Evolutionary conservation across 2,329 filamentous ascomycete genomes (phyloP).

Genomic region (Claviceps sp.): DNA sequence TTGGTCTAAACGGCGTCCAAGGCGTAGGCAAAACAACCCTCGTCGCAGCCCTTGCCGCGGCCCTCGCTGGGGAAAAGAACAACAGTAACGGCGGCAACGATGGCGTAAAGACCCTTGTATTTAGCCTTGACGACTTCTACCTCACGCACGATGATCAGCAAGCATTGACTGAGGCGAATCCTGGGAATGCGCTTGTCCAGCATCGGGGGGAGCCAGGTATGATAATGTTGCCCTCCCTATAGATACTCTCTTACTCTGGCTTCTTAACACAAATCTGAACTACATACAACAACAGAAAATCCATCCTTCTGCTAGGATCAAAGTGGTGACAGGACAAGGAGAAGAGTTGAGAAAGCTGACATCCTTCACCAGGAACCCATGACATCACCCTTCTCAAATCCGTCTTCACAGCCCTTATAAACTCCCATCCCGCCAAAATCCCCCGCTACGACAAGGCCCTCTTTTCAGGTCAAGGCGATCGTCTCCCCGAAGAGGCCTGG

Average conservation of each 20-base stretch:
- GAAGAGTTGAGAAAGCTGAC: background rate
- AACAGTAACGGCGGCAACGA: background rate
- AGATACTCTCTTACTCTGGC: background rate
- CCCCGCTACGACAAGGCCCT: constrained; percentile 78
- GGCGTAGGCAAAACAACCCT: constrained; percentile 88
- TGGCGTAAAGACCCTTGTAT: constrained; percentile 52
- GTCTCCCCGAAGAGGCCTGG: constrained; percentile 51
- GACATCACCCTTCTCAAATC: constrained; percentile 51
- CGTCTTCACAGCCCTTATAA: constrained; percentile 48
- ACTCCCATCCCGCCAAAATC: constrained; percentile 38
- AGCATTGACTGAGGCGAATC: constrained; percentile 48
- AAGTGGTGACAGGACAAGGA: background rate
- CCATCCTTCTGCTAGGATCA: background rate
- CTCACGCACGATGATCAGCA: constrained; percentile 57
- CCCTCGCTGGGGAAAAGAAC: constrained; percentile 33
- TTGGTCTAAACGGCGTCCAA: constrained; percentile 85
- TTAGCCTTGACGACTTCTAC: constrained; percentile 86
- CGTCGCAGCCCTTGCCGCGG: constrained; percentile 51
- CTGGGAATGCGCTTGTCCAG: constrained; percentile 62
- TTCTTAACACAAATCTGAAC: background rate
- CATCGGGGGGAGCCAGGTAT: constrained; percentile 67
- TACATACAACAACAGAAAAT: no score
- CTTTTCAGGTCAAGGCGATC: constrained; percentile 64
- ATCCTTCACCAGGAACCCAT: constrained; percentile 42
- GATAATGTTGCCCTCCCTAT: background rate